Evolutionary conservation across 2,329 filamentous ascomycete species (phyloP), one percentile per base, ranked within the genome.

Genomic region (Penicillium brasilianum): DNA sequence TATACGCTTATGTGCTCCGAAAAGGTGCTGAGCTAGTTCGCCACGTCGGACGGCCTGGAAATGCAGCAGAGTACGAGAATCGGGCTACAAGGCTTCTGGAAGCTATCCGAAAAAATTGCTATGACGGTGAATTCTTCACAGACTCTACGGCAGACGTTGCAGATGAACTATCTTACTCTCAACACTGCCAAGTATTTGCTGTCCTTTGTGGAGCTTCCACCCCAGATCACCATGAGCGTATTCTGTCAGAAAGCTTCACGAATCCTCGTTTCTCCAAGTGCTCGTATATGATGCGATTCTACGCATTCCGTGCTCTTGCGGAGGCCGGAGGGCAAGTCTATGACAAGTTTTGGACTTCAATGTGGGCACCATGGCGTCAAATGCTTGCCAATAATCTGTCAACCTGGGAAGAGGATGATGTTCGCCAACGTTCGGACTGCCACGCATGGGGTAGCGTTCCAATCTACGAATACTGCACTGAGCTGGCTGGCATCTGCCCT

Each of bases 361-460:
- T 75, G 39, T 77, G 72, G 70, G 60, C 68, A n/a, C 78, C 78
- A 0, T 81, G 76, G 73, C 67, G 76, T n/a, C 49, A 58, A 11
- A 78, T 78, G 74, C 62, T 81, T 3, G 67, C 66, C 1, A 71
- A 76, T 57, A 76, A 78, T 54, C 56, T 81, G 10, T 71, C 77
- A 0, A 81, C 78, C 3, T 80, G 78, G 78, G 75, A 76, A 46
- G 78, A 81, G 56, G 78, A 81, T 53, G 73, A 77, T 58, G 78
- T 81, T 5, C 66, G 74, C 2, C 77, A 79, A 60, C 72, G 78
- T 4, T 80, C 77, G 1, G 79, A 81, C 63, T 81, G 79, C 53
- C 78, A 81, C 68, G 78, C 78, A 2, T 81, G 77, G 79, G 76
- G 78, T 1, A 77, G 76, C 58, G 76, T 78, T 16, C 78, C 78